Base-by-base conservation (phyloP, 192 early-diverging fungal genomes). In the Coemansia sp. region DNA sequence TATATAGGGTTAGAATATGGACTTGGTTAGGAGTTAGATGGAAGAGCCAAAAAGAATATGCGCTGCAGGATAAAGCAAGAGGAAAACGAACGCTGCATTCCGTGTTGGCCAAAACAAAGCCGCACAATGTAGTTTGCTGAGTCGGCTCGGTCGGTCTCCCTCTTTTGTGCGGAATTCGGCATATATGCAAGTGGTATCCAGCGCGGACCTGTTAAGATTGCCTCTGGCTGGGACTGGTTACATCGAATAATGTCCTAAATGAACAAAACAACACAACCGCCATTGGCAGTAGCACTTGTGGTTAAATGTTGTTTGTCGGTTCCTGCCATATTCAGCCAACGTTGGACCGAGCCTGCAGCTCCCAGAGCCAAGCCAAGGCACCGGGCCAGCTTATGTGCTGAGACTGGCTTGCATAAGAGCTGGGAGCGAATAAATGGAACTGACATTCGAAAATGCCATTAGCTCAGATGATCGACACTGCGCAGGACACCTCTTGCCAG, bases 11-110 rank as follows among this genome's bases (percentile, higher is more conserved):
- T 19, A 32, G 13, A 55, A 8, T 39, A 32, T 3, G 41, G 18
- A 48, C 18, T 19, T 49, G 29, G 24, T 38, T 45, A 39, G 7
- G 14, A 43, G 45, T 12, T 39, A 53, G 64, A 66, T 58, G 56
- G 57, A 37, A 66, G 20, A 22, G 43, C 22, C 3, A 16, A 39
- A 65, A 65, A 29, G 22, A 27, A 63, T 35, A 35, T 35, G 32
- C 32, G 32, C 32, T 35, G 32, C 32, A 35, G 1, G 32, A 35
- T 4, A 35, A 35, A 35, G 32, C 32, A 35, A 35, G 8, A 29
- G 22, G 59, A 20, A 4, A 39, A 35, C 7, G 8, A 35, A 35
- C 8, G 35, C 16, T 2, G 26, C 29, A 27, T 54, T 54, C 22
- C 29, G 23, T 54, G 53, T 16, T 13, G 14, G 41, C 43, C 58